phyloP scores from a whole-genome alignment of 176 grass and related monocot species.

The Cocos nucifera region DNA sequence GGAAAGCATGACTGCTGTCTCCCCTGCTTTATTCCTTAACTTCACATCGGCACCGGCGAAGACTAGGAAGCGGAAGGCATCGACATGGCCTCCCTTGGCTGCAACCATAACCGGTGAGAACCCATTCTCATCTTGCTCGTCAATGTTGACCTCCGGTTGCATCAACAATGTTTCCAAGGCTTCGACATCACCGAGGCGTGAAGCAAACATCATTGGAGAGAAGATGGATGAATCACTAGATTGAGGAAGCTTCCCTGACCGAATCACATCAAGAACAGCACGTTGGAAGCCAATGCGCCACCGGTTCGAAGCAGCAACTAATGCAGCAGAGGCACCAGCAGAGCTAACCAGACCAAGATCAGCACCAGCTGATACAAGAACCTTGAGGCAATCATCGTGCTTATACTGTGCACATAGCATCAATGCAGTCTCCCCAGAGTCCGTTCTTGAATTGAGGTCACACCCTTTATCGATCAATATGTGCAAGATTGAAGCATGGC shows the following conservation, averaged over 20 bases:
- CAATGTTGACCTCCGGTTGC: constrained; percentile 39
- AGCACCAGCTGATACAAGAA: constrained; percentile 47
- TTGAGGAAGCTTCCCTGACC: constrained; percentile 34
- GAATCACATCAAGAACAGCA: constrained; percentile 36
- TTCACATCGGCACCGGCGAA: constrained; percentile 68
- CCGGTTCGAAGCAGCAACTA: constrained; percentile 29
- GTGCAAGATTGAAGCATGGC: constrained; percentile 46
- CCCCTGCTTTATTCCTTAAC: constrained; percentile 40
- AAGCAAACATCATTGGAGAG: constrained; percentile 55
- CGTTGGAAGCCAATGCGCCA: constrained; percentile 48
- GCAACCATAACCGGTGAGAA: constrained; percentile 58
- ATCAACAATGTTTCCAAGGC: constrained; percentile 46
- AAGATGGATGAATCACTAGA: constrained; percentile 60
- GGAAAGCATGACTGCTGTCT: constrained; percentile 43
- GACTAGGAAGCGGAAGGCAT: constrained; percentile 58
- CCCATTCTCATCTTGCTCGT: constrained; percentile 52
- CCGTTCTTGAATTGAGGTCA: constrained; percentile 50
- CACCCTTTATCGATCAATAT: constrained; percentile 44
- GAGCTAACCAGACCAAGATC: constrained; percentile 63
- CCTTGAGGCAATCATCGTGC: constrained; percentile 48
- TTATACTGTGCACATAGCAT: constrained; percentile 49
- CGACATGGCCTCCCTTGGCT: constrained; percentile 60
- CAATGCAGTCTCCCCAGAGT: constrained; percentile 38
- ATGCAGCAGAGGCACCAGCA: constrained; percentile 30
- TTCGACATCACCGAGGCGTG: constrained; percentile 37